A percentile compares a stretch with the other conserved stretches of the same genome.
Evolutionary conservation across 345 rosid genomes (phyloP).

Genomic region (Nasturtium officinale): DNA sequence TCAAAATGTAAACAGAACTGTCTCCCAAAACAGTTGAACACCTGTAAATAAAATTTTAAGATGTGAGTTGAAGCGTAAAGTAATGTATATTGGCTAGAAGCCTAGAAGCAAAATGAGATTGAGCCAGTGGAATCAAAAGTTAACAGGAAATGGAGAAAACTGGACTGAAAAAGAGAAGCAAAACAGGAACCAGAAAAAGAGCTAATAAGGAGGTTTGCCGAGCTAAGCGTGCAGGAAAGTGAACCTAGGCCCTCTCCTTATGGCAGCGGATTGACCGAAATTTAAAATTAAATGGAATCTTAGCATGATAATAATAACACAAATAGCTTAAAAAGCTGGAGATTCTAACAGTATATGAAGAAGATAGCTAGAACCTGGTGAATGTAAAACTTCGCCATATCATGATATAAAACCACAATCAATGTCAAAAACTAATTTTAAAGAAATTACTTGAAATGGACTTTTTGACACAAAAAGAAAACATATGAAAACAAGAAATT

Average conservation of each 20-base stretch:
- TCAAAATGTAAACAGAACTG: conserved; percentile 95
- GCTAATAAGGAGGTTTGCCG: neutral
- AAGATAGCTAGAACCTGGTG: neutral
- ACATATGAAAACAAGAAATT: neutral
- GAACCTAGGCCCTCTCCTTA: conserved; percentile 9
- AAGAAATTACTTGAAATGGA: neutral
- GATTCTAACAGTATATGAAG: neutral
- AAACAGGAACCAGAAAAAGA: neutral
- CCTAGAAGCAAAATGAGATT: neutral
- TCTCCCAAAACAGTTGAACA: conserved; percentile 86
- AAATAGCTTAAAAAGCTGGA: neutral
- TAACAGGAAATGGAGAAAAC: neutral
- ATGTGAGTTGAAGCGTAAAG: neutral
- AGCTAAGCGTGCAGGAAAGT: neutral
- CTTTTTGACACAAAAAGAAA: neutral
- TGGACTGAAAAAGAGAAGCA: neutral
- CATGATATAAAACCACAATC: neutral
- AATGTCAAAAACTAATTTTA: neutral
- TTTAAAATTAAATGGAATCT: neutral
- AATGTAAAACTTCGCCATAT: neutral
- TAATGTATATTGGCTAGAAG: neutral
- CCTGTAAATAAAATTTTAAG: conserved; percentile 45
- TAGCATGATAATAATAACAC: neutral
- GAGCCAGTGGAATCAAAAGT: conserved; percentile 2
- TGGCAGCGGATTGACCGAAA: neutral